Evolutionary conservation across 495 filamentous ascomycete genomes (phyloP).

Genomic region (Amphirosellinia nigrospora): DNA sequence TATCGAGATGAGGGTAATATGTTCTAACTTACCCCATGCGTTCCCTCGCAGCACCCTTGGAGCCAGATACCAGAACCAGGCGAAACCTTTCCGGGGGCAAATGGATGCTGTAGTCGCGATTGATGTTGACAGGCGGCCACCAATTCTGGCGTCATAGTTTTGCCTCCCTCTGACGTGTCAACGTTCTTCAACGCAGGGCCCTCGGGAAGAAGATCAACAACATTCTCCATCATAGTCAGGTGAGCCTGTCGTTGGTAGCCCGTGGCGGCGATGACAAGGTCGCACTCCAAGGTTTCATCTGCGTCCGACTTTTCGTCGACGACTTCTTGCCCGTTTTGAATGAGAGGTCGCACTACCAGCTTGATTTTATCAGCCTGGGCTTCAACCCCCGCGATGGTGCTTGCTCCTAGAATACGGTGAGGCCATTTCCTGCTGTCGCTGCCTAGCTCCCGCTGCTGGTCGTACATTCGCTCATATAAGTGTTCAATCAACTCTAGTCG

Average conservation of each 20-base stretch:
- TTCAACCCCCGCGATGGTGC: conserved; percentile 65
- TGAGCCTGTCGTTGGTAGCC: conserved; percentile 84
- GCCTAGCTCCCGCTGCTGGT: conserved; percentile 73
- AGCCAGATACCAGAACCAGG: conserved; percentile 82
- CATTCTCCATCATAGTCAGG: conserved; percentile 71
- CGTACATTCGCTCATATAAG: conserved; percentile 83
- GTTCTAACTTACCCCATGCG: conserved; percentile 75
- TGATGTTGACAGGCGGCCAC: conserved; percentile 42
- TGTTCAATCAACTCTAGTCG: conserved; percentile 84
- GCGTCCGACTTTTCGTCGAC: conserved; percentile 34
- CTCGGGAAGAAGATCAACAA: conserved; percentile 66
- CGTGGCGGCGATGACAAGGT: conserved; percentile 84
- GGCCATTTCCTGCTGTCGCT: conserved; percentile 76
- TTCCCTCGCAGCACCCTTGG: conserved; percentile 91
- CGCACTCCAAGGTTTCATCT: conserved; percentile 69
- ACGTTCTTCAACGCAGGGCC: conserved; percentile 27
- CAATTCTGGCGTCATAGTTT: conserved; percentile 35
- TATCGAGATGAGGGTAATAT: background rate
- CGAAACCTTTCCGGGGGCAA: conserved; percentile 69
- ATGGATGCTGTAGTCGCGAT: conserved; percentile 76
- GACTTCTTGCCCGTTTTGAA: conserved; percentile 35
- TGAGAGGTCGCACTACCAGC: conserved; percentile 50
- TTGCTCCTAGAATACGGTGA: conserved; percentile 74
- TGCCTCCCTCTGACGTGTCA: conserved; percentile 36
- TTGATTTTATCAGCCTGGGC: conserved; percentile 47